These are phyloP conservation scores for Parietaria judaica DNA, from an alignment of 306 rosid genomes.

Conservation along the genomic window DNA sequence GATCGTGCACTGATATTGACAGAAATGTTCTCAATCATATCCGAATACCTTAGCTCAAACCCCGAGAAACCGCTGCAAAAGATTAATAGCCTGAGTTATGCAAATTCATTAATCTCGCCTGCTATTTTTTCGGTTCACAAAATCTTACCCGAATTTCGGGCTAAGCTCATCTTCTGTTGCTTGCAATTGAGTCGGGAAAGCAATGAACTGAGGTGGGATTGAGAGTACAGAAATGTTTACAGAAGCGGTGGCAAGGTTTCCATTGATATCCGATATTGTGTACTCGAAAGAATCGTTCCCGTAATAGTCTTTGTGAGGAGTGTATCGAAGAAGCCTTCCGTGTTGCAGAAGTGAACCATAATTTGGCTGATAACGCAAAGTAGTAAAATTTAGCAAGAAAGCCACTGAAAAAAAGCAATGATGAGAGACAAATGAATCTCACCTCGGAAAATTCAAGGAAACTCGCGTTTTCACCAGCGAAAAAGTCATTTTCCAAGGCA, in stretches of 20 bases:
- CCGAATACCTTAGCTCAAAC: slow-evolving; percentile 69
- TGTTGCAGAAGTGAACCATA: slow-evolving; percentile 62
- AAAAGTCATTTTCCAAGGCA: slow-evolving; percentile 62
- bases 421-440: slow-evolving; percentile 11
- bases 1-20: slow-evolving; percentile 52
- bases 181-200: slow-evolving; percentile 60
- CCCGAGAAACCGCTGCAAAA: slow-evolving; percentile 63
- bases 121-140: not conserved
- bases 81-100: not conserved
- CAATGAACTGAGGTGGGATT: slow-evolving; percentile 72
- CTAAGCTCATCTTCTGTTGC: slow-evolving; percentile 70
- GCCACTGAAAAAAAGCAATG: too few relatives aligned
- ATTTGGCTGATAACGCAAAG: slow-evolving; percentile 42
- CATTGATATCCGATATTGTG: slow-evolving; percentile 69
- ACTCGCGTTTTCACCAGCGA: slow-evolving; percentile 66
- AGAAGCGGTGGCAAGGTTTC: slow-evolving; percentile 57
- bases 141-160: slow-evolving; percentile 66
- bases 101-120: not conserved
- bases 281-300: slow-evolving; percentile 69
- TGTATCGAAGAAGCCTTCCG: slow-evolving; percentile 59
- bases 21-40: slow-evolving; percentile 51
- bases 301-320: slow-evolving; percentile 59
- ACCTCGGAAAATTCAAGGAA: slow-evolving; percentile 56
- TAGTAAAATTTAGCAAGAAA: not conserved
- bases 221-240: slow-evolving; percentile 58